Conservation (phyloP, 208 protist species). For the Wallacemonas sp. region DNA sequence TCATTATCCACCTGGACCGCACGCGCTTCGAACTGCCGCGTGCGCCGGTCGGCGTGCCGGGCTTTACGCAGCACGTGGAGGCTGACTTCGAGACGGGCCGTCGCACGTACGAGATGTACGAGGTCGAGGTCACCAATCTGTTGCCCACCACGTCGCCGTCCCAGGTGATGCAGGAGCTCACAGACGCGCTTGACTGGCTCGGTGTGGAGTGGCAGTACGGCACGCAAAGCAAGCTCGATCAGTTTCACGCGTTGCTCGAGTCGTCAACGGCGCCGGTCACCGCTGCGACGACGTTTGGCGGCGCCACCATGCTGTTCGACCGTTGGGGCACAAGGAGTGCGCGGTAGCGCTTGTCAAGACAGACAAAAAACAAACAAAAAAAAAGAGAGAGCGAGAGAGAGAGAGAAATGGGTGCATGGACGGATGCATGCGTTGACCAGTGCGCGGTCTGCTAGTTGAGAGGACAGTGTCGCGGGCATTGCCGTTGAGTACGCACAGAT, state of each 20-base stretch:
- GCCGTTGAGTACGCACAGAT: no score
- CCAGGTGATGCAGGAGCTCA: constrained; percentile 46
- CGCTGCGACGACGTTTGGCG: background rate
- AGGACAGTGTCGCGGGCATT: no score
- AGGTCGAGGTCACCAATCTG: constrained; percentile 66
- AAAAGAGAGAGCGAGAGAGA: no score
- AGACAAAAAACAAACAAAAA: no score
- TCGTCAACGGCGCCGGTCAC: background rate
- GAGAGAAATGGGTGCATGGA: no score
- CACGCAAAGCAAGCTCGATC: constrained; percentile 63
- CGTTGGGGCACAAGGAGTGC: background rate
- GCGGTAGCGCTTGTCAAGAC: background rate
- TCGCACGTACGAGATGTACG: constrained; percentile 45
- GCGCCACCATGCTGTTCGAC: constrained; percentile 3
- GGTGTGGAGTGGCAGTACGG: constrained; percentile 60
- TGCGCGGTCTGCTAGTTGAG: no score
- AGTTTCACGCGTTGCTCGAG: constrained; percentile 47
- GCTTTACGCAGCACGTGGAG: constrained; percentile 15
- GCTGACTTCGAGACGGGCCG: constrained; percentile 16
- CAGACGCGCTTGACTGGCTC: constrained; percentile 34
- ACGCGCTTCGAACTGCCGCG: constrained; percentile 45
- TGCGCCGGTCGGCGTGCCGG: background rate
- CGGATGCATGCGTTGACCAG: no score
- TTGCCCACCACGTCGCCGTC: constrained; percentile 22
- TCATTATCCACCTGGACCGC: constrained; percentile 60